Evolutionary conservation across 2,329 filamentous ascomycete genomes (phyloP).

Genomic region (Phialophora tarda): DNA sequence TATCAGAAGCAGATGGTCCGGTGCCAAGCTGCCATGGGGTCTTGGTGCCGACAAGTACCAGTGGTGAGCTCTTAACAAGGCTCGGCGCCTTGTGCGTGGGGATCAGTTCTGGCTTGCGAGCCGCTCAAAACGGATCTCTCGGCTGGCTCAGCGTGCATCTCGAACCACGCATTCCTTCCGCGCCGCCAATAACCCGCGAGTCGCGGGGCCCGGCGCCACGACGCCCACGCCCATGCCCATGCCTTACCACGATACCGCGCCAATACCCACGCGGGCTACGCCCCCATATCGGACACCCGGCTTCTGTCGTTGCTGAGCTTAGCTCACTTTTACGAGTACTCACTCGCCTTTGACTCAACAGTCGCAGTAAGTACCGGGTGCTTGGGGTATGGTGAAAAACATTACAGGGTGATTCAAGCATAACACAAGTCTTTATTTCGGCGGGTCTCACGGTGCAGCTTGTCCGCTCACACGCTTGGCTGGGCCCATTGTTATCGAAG

Average conservation of each 20-base stretch:
- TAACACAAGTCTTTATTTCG: neutral
- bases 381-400: neutral
- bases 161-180: neutral
- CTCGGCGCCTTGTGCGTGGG: conserved; percentile 12
- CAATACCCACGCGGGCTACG: neutral
- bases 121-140: neutral
- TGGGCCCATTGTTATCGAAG: neutral
- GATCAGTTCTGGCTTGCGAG: neutral
- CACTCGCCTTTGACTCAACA: neutral
- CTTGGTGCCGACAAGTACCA: conserved; percentile 1
- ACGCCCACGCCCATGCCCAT: neutral
- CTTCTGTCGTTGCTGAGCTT: neutral
- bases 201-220: neutral
- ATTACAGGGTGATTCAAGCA: neutral
- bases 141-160: neutral
- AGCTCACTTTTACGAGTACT: neutral
- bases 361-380: neutral
- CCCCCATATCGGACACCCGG: neutral
- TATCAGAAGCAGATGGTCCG: neutral
- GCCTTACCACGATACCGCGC: neutral
- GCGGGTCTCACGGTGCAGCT: neutral
- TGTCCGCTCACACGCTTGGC: neutral
- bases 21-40: conserved; percentile 1
- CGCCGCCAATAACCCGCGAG: neutral
- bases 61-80: conserved; percentile 1